These are phyloP conservation scores for Huntiella moniliformis DNA, from an alignment of 2,329 filamentous ascomycete species.

Conservation along the genomic window DNA sequence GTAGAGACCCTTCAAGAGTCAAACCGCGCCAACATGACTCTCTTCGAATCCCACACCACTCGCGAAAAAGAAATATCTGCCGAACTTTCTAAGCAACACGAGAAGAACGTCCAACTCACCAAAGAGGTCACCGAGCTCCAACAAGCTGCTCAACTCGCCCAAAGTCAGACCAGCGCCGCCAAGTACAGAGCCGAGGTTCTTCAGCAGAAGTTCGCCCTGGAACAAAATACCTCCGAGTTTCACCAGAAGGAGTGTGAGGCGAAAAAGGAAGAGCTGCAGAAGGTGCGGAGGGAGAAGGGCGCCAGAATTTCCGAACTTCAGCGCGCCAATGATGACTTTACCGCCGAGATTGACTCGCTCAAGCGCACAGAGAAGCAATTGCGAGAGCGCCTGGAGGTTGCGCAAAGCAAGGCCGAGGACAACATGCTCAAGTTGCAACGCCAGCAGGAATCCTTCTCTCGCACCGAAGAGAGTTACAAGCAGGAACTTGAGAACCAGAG, in stretches of 20 bases:
- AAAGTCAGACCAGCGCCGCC: constrained; percentile 59
- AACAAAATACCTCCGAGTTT: constrained; percentile 85
- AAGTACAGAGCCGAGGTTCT: constrained; percentile 83
- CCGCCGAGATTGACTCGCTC: constrained; percentile 55
- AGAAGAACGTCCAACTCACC: constrained; percentile 67
- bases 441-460: constrained; percentile 63
- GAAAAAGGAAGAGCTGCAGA: constrained; percentile 69
- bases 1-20: constrained; percentile 77
- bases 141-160: constrained; percentile 64
- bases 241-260: constrained; percentile 81
- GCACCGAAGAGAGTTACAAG: constrained; percentile 70
- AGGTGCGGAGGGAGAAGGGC: constrained; percentile 87
- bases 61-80: constrained; percentile 72
- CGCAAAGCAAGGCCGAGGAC: constrained; percentile 75
- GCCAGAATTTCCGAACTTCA: constrained; percentile 76
- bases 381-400: constrained; percentile 61
- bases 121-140: constrained; percentile 69
- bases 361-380: constrained; percentile 65
- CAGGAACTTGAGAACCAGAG: constrained; percentile 68
- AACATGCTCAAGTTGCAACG: constrained; percentile 65
- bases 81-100: constrained; percentile 74
- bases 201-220: constrained; percentile 74
- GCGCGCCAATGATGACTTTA: constrained; percentile 70
- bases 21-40: constrained; percentile 73
- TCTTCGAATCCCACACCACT: constrained; percentile 76